Conservation (phyloP, 176 grass and related monocot species). For the Ensete ventricosum region DNA sequence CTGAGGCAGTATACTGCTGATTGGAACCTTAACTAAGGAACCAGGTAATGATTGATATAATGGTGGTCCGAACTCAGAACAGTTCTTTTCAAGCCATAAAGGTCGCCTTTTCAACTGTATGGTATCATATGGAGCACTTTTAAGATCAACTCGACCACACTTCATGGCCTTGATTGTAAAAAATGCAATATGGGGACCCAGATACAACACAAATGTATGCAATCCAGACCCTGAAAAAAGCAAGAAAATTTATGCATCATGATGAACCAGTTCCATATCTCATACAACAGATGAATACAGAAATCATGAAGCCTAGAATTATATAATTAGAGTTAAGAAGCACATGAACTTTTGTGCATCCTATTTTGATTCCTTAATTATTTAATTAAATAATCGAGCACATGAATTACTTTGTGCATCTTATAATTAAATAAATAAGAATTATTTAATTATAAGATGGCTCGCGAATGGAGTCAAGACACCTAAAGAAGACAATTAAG, state of each 20-base stretch:
- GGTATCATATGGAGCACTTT: constrained; percentile 85
- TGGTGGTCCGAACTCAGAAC: constrained; percentile 64
- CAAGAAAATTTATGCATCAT: not conserved
- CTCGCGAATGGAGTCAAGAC: not conserved
- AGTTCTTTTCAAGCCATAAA: constrained; percentile 92
- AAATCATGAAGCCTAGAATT: not conserved
- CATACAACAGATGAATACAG: not conserved
- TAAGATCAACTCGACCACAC: constrained; percentile 78
- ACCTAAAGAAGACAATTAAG: not conserved
- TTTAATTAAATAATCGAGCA: too few species aligned
- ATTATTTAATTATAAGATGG: too few species aligned
- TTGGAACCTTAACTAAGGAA: constrained; percentile 60
- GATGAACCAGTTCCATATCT: not conserved
- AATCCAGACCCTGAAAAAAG: constrained; percentile 61
- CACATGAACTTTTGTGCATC: not conserved
- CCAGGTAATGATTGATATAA: constrained; percentile 38
- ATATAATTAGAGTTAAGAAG: not conserved
- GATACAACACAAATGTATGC: constrained; percentile 93
- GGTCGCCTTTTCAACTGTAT: constrained; percentile 67
- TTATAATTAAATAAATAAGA: too few species aligned
- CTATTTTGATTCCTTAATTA: too few species aligned
- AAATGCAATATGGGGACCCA: constrained; percentile 86
- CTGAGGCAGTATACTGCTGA: constrained; percentile 69
- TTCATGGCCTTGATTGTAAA: constrained; percentile 93
- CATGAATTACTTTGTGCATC: too few species aligned